Conservation (phyloP, 1,284 basidiomycete genomes). For the Melampsora occidentalis region DNA sequence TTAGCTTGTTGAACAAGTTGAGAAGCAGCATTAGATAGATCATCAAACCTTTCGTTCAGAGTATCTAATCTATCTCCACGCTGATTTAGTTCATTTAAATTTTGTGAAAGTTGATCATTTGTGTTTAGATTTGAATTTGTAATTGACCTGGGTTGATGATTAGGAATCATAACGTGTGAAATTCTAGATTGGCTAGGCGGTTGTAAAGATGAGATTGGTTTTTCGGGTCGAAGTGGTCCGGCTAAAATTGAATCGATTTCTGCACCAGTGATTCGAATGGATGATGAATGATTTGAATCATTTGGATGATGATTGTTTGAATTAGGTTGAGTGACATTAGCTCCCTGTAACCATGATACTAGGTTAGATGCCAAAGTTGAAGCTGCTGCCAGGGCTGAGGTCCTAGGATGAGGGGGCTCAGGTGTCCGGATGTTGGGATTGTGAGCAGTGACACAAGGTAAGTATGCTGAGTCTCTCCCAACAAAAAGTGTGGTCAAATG, state of each 20-base stretch:
- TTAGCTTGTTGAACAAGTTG: constrained; percentile 38
- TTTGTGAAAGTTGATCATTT: constrained; percentile 21
- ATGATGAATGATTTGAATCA: neutral
- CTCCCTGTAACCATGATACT: constrained; percentile 26
- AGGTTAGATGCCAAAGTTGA: constrained; percentile 26
- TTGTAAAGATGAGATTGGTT: constrained; percentile 4
- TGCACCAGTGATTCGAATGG: constrained; percentile 8
- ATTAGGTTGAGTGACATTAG: neutral
- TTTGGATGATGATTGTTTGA: neutral
- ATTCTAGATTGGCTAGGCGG: constrained; percentile 21
- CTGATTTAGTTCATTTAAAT: constrained; percentile 38
- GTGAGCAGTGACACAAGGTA: constrained; percentile 12
- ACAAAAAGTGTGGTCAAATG: constrained; percentile 22
- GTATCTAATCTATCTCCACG: constrained; percentile 27
- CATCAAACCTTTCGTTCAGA: constrained; percentile 40
- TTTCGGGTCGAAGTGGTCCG: constrained; percentile 29
- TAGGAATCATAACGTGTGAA: neutral
- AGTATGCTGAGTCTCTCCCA: constrained; percentile 32
- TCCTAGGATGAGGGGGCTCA: constrained; percentile 11
- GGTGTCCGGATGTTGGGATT: constrained; percentile 6
- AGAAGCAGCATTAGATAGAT: constrained; percentile 12
- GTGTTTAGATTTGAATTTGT: constrained; percentile 3
- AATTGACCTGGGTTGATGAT: neutral
- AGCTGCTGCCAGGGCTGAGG: constrained; percentile 8
- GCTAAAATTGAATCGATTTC: constrained; percentile 37